phyloP scores from a whole-genome alignment of 257 asterid species.

The Nicotiana tabacum region DNA sequence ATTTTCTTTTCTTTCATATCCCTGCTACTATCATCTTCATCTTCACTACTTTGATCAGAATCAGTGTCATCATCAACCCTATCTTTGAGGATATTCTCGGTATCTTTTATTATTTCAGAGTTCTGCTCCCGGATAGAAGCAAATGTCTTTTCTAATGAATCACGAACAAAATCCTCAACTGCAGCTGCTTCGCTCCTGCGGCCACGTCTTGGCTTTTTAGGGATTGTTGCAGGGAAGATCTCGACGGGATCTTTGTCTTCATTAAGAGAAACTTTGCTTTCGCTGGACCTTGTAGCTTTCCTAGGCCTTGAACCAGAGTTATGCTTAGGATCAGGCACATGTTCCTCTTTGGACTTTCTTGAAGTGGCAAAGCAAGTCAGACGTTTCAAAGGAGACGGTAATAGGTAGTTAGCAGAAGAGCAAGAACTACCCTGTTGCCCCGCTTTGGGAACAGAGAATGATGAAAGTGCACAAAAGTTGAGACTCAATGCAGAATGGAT shows the following conservation, averaged over 20 bases:
- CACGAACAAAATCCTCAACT: slow-evolving; percentile 81
- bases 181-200: slow-evolving; percentile 89
- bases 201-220: slow-evolving; percentile 78
- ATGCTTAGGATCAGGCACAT: slow-evolving; percentile 21
- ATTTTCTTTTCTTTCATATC: slow-evolving; percentile 30
- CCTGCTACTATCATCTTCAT: slow-evolving; percentile 28
- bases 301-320: slow-evolving; percentile 28
- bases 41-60: slow-evolving; percentile 29
- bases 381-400: slow-evolving; percentile 17
- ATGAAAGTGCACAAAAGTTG: slow-evolving; percentile 19
- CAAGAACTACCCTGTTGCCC: slow-evolving; percentile 11
- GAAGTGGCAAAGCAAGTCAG: slow-evolving; percentile 35
- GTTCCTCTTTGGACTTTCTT: slow-evolving; percentile 25
- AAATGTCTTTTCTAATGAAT: slow-evolving; percentile 51
- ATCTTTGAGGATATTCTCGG: slow-evolving; percentile 61
- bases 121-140: slow-evolving; percentile 61
- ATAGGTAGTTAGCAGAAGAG: slow-evolving; percentile 20
- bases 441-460: slow-evolving; percentile 18
- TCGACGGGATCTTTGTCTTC: slow-evolving; percentile 29
- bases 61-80: slow-evolving; percentile 25
- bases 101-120: slow-evolving; percentile 51
- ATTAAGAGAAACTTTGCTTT: slow-evolving; percentile 22
- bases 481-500: slow-evolving; percentile 26
- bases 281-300: slow-evolving; percentile 15
- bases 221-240: slow-evolving; percentile 46